Evolutionary conservation across 2,329 filamentous ascomycete genomes (phyloP), one percentile per base, ranked within the genome.

Genomic region (Aspergillus carbonarius): DNA sequence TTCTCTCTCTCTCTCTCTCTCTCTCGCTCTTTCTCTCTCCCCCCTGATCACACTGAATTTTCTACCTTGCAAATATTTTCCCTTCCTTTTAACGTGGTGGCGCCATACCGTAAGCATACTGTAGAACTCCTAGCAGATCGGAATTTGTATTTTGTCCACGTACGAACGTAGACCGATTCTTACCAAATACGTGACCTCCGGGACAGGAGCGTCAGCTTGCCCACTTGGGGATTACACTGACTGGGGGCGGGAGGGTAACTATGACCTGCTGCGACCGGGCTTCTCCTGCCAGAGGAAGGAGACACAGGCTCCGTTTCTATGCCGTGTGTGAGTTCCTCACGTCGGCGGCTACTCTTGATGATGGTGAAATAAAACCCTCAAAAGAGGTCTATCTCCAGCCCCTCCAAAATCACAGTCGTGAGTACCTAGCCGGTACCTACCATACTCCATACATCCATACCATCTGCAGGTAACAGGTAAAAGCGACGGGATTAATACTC

Each of bases 101-200:
- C 60, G 60, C 60, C 58, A 53, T 51, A 34, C 40, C 47, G 54
- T 62, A 55, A 58, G 51, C 50, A 48, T 51, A 30, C 47, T 25
- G 40, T 49, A 34, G 53, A 32, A 51, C 59, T 61, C 57, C 51
- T 61, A 35, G 37, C 57, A 54, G 57, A 32, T 59, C 53, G 51
- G 52, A 52, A 54, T 59, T 61, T 47, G 49, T 51, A 54, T 59
- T 52, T 37, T 35, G 51, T 51, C 30, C 37, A 49, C n/a, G 40
- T 47, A 46, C 30, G 25, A 23, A 17, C 23, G 40, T 58, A 58
- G 56, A 48, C 50, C 56, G 50, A 58, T 58, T 47, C 10, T 34
- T 54, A 54, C 56, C 34, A 47, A 34, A 53, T 44, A 54, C 46
- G 46, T 49, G 47, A 58, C 47, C 15, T 48, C 32, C 23, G 20